Base-by-base conservation (phyloP, 225 moss, liverwort and hornwort genomes). In the Polytrichum commune region DNA sequence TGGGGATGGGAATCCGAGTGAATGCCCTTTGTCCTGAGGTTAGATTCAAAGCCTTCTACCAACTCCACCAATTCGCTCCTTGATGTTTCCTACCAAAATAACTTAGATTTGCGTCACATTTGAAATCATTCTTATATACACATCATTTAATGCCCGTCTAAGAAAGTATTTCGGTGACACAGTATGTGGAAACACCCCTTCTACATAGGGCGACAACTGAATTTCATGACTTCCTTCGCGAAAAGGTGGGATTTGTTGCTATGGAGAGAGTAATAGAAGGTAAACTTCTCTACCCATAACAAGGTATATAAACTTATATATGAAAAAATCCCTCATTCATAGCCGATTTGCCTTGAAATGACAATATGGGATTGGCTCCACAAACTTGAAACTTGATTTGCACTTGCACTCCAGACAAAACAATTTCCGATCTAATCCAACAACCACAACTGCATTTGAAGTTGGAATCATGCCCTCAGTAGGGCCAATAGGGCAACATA, bases 11-110 rank as follows among this genome's bases (percentile, higher is more conserved):
- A 71, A 97, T 97, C 32, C 94, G 94, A 55, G 92, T 87, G 38
- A 97, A 92, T 68, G 92, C 69, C 29, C 68, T 94, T 66, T 92
- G 94, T 79, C 97, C 97, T 46, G 97, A 97, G 96, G 96, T 97
- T 75, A 1, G 28, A 19, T 54, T 54, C 9, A 20, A 1, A 32
- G 4, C 55, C 26, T n/a, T 4, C 32, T 27, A 3, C 23, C 71
- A 24, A 26, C 58, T 23, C 2, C 0, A 61, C 30, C 2, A 5
- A n/a, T 72, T 30, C 27, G 1, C 35, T 7, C 63, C 20, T 26
- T 2, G 1, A n/a, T 60, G 19, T 62, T 26, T 9, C 20, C 27
- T n/a, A 28, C 70, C 5, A 46, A 7, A 53, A 19, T 8, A 70
- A 53, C 25, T 27, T 58, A 19, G 5, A 20, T 19, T 58, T 26